Evolutionary conservation across 2,329 filamentous ascomycete species (phyloP), one percentile per base, ranked within the genome.

Genomic region (Fonsecaea nubica): DNA sequence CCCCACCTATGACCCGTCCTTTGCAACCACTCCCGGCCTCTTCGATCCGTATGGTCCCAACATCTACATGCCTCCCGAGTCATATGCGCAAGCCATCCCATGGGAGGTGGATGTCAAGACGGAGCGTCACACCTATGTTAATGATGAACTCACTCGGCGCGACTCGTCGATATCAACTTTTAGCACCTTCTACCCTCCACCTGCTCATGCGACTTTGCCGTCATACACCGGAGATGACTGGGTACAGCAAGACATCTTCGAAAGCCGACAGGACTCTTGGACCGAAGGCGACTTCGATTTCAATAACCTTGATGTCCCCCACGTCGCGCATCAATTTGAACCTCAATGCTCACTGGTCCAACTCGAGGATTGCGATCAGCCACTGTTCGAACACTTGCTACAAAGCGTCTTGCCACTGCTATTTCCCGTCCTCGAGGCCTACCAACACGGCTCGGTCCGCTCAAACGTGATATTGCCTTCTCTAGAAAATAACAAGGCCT

Each of bases 31-130:
- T 60, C 75, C 73, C 40, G 72, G 66, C 64, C 71, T 71, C 35
- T 80, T 78, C 68, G 81, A 82, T 70, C 75, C 76, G 42, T 81
- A 79, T 71, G 71, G 72, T 45, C 76, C 78, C 35, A 77, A 80
- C 75, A 64, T 81, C 76, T 70, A 80, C 75, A 91, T 90, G 81
- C 86, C 70, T 58, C 78, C 83, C 81, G 86, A 90, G 80, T 30
- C 63, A 45, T 90, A 79, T 80, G 80, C 82, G 3, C 79, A 83
- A 32, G 73, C 76, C 61, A 77, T 86, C 71, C 92, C 93, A 0
- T 97, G 96, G 77, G 94, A 97, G 79, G 89, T 97, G 68, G 94
- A 97, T 77, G 91, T 98, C 82, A 96, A 94, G 85, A 97, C 93
- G 0, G 94, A 97, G 81, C 87, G 92, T 71, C 92, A 97, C 73